Evolutionary conservation across 2,329 filamentous ascomycete species (phyloP).

Genomic region (Aspergillus sp.): DNA sequence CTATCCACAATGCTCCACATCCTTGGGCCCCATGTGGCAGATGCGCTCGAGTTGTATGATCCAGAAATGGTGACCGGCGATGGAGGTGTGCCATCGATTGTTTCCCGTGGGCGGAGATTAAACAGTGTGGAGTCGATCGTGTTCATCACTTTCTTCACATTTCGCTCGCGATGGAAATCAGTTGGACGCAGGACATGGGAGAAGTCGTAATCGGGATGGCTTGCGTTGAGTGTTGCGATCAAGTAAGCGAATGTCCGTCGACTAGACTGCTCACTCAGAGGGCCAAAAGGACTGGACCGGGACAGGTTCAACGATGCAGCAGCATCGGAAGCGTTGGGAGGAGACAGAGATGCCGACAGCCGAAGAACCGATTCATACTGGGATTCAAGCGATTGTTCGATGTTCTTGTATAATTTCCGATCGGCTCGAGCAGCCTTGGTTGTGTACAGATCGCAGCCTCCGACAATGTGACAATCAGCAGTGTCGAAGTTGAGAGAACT

Average conservation of each 20-base stretch:
- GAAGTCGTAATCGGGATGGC: conserved; percentile 95
- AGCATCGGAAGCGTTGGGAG: conserved; percentile 69
- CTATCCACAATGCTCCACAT: conserved; percentile 93
- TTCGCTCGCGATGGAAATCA: conserved; percentile 84
- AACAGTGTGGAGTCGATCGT: conserved; percentile 82
- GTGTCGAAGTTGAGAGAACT: conserved; percentile 95
- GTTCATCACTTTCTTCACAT: conserved; percentile 75
- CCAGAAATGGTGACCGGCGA: conserved; percentile 39
- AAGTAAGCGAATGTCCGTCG: conserved; percentile 92
- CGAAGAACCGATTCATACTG: conserved; percentile 86
- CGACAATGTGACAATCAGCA: conserved; percentile 83
- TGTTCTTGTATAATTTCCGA: conserved; percentile 95
- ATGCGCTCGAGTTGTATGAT: conserved; percentile 46
- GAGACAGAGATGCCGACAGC: conserved; percentile 80
- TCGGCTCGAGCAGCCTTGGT: conserved; percentile 93
- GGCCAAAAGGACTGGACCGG: conserved; percentile 85
- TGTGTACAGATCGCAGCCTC: conserved; percentile 93
- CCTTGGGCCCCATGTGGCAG: conserved; percentile 73
- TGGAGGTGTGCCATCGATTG: conserved; percentile 35
- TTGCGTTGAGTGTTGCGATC: conserved; percentile 93
- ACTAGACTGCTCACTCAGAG: conserved; percentile 79
- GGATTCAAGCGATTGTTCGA: conserved; percentile 84
- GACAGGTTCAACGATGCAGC: conserved; percentile 67
- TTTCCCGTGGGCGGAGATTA: conserved; percentile 68
- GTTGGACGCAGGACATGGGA: conserved; percentile 82